phyloP scores from a whole-genome alignment of 192 early-diverging fungal species.

The Nowakowskiella sp. region DNA sequence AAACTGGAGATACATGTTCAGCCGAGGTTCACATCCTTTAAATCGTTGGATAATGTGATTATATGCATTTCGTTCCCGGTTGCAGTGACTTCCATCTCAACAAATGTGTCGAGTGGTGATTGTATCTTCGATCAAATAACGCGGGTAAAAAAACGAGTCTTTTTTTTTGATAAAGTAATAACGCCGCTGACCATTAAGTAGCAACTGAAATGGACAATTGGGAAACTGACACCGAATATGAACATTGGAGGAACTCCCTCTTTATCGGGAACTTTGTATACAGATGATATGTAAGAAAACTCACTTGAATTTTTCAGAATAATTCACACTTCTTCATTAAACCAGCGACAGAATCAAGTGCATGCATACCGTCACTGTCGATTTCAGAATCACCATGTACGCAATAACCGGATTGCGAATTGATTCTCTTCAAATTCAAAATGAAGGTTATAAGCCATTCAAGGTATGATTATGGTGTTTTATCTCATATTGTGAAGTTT shows the following conservation, averaged over 20 bases:
- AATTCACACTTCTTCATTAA: neutral
- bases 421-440: constrained; percentile 57
- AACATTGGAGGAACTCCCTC: constrained; percentile 46
- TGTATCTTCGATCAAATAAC: constrained; percentile 65
- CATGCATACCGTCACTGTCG: constrained; percentile 45
- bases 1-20: constrained; percentile 64
- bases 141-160: constrained; percentile 22
- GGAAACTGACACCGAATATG: constrained; percentile 45
- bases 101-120: constrained; percentile 56
- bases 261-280: constrained; percentile 49
- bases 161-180: neutral
- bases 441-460: constrained; percentile 71
- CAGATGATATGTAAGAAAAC: neutral
- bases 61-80: constrained; percentile 48
- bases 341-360: constrained; percentile 22
- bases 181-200: too few species aligned
- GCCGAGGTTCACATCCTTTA: constrained; percentile 54
- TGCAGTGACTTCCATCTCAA: constrained; percentile 42
- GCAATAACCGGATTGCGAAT: constrained; percentile 65
- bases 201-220: constrained; percentile 57
- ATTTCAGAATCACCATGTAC: constrained; percentile 64
- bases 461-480: constrained; percentile 39
- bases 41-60: constrained; percentile 57
- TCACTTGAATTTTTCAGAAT: neutral
- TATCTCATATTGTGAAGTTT: neutral